Evolutionary conservation across 768 basidiomycete genomes (phyloP), one percentile per base, ranked within the genome.

Genomic region (Boletus subcaerulescens): DNA sequence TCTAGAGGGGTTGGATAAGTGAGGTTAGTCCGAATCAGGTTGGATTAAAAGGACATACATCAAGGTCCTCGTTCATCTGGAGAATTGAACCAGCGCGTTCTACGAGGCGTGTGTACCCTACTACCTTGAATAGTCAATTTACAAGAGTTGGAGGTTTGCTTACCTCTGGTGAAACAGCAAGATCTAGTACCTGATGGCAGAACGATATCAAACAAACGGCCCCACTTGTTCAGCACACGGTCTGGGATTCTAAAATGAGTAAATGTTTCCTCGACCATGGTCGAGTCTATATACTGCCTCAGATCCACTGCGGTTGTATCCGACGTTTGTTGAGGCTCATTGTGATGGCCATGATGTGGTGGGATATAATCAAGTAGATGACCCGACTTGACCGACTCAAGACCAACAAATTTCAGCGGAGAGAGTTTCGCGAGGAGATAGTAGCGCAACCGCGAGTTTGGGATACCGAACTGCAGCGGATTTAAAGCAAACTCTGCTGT

Each of bases 121-220:
- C 6, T n/a, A 29, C 45, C 20, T 35, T 57, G 24, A 26, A 40
- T 29, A 40, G 26, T 18, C 3, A 6, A 29, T 45, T 43, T 14
- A 12, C 52, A 32, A 20, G n/a, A n/a, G 10, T 20, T 5, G 5
- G 4, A 35, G 20, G 15, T 8, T 14, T 1, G 12, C 44, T 12
- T 59, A 89, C 89, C 88, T 71, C 90, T 73, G 17, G 90, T 92
- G 65, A 93, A 92, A 67, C 91, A 93, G 60, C 91, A 92, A 1
- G 82, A 83, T 43, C 87, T 74, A 36, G 66, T 69, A 29, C 80
- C 72, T 11, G 82, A 83, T 0, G 88, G 87, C 11, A 79, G 65
- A 12, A 90, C 86, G 44, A 93, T 90, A 59, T 92, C 91, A 62
- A 92, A 92, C 24, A 91, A 70, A 26, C 84, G 76, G 4, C 88